Evolutionary conservation across 345 rosid genomes (phyloP).

Genomic region (Cardamine chenopodiifolia): DNA sequence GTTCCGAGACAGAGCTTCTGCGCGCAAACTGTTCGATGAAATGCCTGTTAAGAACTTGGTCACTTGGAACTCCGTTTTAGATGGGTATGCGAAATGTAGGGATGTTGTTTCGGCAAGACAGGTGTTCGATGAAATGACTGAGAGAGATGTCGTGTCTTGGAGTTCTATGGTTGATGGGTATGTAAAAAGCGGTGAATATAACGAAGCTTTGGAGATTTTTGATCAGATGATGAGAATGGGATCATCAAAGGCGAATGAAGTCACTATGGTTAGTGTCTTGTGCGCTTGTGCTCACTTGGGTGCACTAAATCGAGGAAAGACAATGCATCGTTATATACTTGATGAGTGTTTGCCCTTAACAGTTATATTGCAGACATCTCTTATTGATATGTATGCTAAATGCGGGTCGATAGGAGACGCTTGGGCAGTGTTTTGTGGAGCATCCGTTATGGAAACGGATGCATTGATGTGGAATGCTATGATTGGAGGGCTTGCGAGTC

Average conservation of each 20-base stretch:
- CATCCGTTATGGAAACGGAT: slow-evolving; percentile 45
- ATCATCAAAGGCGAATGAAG: slow-evolving; percentile 67
- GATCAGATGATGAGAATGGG: slow-evolving; percentile 55
- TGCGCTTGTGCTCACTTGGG: slow-evolving; percentile 91
- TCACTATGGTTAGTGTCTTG: slow-evolving; percentile 84
- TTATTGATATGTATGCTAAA: slow-evolving; percentile 88
- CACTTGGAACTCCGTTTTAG: slow-evolving; percentile 82
- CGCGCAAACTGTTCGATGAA: slow-evolving; percentile 71
- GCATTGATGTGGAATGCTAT: slow-evolving; percentile 84
- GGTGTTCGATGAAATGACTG: slow-evolving; percentile 64
- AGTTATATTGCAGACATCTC: slow-evolving; percentile 65
- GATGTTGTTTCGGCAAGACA: slow-evolving; percentile 54
- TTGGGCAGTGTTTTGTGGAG: slow-evolving; percentile 53
- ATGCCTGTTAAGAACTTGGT: slow-evolving; percentile 61
- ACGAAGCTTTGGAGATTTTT: slow-evolving; percentile 65
- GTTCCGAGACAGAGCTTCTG: slow-evolving; percentile 49
- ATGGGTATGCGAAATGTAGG: slow-evolving; percentile 74
- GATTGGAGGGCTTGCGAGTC: slow-evolving; percentile 85
- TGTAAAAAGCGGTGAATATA: slow-evolving; percentile 60
- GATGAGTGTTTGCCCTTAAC: slow-evolving; percentile 56
- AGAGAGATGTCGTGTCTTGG: slow-evolving; percentile 82
- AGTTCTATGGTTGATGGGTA: slow-evolving; percentile 84
- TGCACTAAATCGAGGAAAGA: slow-evolving; percentile 64
- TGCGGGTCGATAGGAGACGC: slow-evolving; percentile 84
- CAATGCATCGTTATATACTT: slow-evolving; percentile 58